Evolutionary conservation across 2,329 filamentous ascomycete genomes (phyloP).

Genomic region (Cercospora nicotianae): DNA sequence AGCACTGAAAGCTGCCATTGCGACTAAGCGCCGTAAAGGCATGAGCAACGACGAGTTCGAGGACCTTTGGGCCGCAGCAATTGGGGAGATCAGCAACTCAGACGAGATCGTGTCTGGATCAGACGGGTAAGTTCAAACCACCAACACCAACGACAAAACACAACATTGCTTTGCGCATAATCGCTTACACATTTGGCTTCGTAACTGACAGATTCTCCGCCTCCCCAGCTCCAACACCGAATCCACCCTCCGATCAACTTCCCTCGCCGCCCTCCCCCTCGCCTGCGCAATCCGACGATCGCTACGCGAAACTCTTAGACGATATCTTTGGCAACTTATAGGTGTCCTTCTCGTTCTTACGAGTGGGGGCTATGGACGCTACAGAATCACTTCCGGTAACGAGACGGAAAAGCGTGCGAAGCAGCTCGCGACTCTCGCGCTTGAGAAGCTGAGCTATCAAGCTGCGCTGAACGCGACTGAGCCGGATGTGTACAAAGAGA

Average conservation of each 20-base stretch:
- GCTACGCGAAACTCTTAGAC: slow-evolving; percentile 75
- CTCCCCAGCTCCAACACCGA: slow-evolving; percentile 57
- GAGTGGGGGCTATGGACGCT: slow-evolving; percentile 62
- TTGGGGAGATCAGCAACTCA: slow-evolving; percentile 66
- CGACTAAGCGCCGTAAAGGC: slow-evolving; percentile 73
- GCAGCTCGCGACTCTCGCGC: slow-evolving; percentile 75
- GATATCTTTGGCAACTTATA: slow-evolving; percentile 84
- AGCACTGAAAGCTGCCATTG: slow-evolving; percentile 75
- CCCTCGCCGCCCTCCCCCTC: slow-evolving; percentile 89
- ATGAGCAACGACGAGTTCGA: slow-evolving; percentile 90
- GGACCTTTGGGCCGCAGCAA: slow-evolving; percentile 74
- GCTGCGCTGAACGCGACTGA: slow-evolving; percentile 73
- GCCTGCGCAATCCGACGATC: slow-evolving; percentile 75
- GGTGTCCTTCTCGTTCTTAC: slow-evolving; percentile 55
- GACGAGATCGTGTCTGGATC: slow-evolving; percentile 61
- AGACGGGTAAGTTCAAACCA: slow-evolving; percentile 57
- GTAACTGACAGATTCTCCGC: slow-evolving; percentile 81
- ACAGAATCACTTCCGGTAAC: slow-evolving; percentile 62
- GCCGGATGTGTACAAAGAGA: slow-evolving; percentile 64
- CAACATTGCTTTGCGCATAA: not conserved
- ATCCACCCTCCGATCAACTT: slow-evolving; percentile 72
- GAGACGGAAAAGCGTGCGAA: slow-evolving; percentile 74
- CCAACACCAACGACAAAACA: slow-evolving; percentile 9
- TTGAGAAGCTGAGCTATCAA: slow-evolving; percentile 79
- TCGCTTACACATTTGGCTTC: slow-evolving; percentile 28